phyloP scores from a whole-genome alignment of 345 rosid genomes.

The Lepidium africanum region DNA sequence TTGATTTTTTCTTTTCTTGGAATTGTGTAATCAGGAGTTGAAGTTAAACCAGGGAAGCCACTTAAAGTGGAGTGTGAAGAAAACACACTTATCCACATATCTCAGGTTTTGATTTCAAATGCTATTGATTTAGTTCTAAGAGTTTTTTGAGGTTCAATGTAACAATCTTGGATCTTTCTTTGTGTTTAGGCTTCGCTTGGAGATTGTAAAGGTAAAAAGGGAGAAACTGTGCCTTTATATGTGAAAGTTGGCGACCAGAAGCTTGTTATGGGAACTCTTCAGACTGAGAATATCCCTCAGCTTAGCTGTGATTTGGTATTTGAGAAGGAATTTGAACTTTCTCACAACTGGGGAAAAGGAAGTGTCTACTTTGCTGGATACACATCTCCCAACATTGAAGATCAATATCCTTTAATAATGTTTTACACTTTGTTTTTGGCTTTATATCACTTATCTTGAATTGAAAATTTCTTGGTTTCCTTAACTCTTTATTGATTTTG shows the following conservation, averaged over 20 bases:
- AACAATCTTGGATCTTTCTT: background rate
- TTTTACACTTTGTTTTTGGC: background rate
- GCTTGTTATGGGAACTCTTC: constrained; percentile 50
- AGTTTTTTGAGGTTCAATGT: background rate
- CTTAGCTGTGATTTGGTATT: constrained; percentile 54
- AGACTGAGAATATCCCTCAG: constrained; percentile 43
- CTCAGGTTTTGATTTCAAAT: constrained; percentile 35
- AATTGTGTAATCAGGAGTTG: constrained; percentile 38
- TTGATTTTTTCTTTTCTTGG: background rate
- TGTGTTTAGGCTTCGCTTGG: constrained; percentile 58
- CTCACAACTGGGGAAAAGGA: constrained; percentile 69
- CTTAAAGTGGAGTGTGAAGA: constrained; percentile 30
- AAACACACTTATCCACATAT: constrained; percentile 33
- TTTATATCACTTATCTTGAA: background rate
- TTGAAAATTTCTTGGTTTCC: background rate
- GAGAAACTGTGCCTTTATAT: constrained; percentile 38
- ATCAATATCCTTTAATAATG: constrained; percentile 12
- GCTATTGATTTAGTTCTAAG: background rate
- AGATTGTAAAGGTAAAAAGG: constrained; percentile 41
- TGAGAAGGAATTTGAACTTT: constrained; percentile 68
- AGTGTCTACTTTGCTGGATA: constrained; percentile 61
- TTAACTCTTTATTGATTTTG: constrained; percentile 2
- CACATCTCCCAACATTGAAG: constrained; percentile 15
- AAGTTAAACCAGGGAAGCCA: constrained; percentile 50
- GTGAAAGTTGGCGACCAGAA: constrained; percentile 46